Evolutionary conservation across 306 rosid genomes (phyloP).

Genomic region (Ormosia semicastrata): DNA sequence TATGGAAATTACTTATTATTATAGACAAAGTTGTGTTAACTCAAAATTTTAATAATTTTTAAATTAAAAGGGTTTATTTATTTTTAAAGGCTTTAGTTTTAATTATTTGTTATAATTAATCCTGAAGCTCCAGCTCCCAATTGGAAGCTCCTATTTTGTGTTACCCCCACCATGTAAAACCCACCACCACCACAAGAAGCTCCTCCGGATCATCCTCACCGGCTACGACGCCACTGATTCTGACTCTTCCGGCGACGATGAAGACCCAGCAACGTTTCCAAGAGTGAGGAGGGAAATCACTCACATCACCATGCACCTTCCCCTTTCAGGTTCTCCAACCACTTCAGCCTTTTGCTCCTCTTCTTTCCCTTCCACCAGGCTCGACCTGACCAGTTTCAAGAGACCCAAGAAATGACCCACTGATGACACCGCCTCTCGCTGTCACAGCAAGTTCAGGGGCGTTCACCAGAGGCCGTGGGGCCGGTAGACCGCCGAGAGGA

Average conservation of each 20-base stretch:
- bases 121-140: constrained; percentile 14
- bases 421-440: neutral
- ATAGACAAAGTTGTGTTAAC: too few species aligned
- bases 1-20: too few species aligned
- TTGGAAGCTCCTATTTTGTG: constrained; percentile 16
- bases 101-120: constrained; percentile 13
- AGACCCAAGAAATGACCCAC: neutral
- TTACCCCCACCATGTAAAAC: constrained; percentile 30
- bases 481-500: constrained; percentile 83
- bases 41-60: too few species aligned
- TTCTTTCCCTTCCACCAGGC: neutral
- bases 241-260: constrained; percentile 71
- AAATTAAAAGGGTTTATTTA: too few species aligned
- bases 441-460: constrained; percentile 43
- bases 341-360: neutral
- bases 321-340: neutral
- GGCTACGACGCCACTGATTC: constrained; percentile 81
- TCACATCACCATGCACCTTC: constrained; percentile 34
- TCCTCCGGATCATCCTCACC: constrained; percentile 66
- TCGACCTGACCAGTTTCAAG: constrained; percentile 15
- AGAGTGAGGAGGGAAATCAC: constrained; percentile 45
- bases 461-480: constrained; percentile 94
- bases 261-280: neutral
- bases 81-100: too few species aligned
- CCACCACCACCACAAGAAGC: constrained; percentile 20